Base-by-base conservation (phyloP, 1,284 basidiomycete genomes). In the Sporisorium sorghi region DNA sequence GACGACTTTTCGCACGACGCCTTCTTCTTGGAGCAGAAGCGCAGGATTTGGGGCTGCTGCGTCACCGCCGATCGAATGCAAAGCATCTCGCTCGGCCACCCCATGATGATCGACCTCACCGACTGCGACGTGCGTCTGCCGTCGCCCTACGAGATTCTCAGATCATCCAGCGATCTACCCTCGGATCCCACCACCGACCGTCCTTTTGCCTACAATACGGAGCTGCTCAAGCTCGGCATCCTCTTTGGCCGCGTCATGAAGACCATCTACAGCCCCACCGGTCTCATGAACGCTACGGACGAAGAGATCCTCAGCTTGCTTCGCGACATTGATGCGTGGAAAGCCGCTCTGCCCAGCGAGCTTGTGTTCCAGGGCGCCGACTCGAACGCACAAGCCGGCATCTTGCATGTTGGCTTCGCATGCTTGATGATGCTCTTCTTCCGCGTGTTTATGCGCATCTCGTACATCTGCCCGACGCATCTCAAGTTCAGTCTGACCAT, bases 191-290 rank as follows among this genome's bases (percentile, higher is more conserved):
- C 50, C 1, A 72, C 59, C 4, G 71, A 80, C 30, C 77, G 70
- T 11, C 79, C 79, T 2, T 82, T 82, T 33, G 77, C 75, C 6
- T 82, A 75, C 73, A 82, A 82, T 51, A 82, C 79, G 43, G 80
- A 82, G 55, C 79, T 82, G 79, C 75, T 82, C 64, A 82, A 82
- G 63, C 68, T 82, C 39, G 71, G 73, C 54, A 82, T 82, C 42
- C 70, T 82, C n/a, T 81, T 82, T 49, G 80, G 80, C 23, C 70
- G 80, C 12, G 79, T 81, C 35, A 77, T 81, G 77, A 82, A 82
- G 74, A 82, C 79, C 51, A 80, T 82, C 62, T 82, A 82, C 76
- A 78, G 75, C 68, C 80, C 80, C 8, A 80, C 80, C 9, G 80
- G 80, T 21, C 63, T 82, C 44, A 82, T 82, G 80, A 81, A 82